phyloP scores from a whole-genome alignment of 176 grass and related monocot species.

The Raddia distichophylla region DNA sequence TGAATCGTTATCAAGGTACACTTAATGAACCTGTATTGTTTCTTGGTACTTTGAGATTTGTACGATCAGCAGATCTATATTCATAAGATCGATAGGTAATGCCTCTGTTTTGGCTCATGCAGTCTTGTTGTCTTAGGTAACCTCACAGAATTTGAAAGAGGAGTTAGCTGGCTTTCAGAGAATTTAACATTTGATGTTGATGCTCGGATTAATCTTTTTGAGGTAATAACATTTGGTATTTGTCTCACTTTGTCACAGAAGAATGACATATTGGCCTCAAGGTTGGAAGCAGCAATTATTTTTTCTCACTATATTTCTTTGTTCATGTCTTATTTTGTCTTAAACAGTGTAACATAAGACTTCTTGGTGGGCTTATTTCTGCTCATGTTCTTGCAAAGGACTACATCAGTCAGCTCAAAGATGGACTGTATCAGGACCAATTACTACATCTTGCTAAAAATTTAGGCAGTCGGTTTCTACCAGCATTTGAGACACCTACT shows the following conservation, averaged over 20 bases:
- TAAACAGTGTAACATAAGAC: conserved; percentile 93
- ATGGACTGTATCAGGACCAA: conserved; percentile 78
- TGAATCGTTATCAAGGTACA: conserved; percentile 96
- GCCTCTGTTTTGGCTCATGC: conserved; percentile 82
- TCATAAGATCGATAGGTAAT: conserved; percentile 65
- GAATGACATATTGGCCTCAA: conserved; percentile 10
- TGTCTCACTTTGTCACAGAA: conserved; percentile 8
- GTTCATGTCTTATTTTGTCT: conserved; percentile 33
- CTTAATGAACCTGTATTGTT: conserved; percentile 39
- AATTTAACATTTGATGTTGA: conserved; percentile 93
- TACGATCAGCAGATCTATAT: conserved; percentile 7
- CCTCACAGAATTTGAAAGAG: conserved; percentile 88
- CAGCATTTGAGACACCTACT: conserved; percentile 95
- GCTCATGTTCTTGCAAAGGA: conserved; percentile 95
- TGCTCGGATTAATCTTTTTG: conserved; percentile 91
- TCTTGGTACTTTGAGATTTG: conserved; percentile 18
- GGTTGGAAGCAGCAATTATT: conserved; percentile 30
- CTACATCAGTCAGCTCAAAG: conserved; percentile 57
- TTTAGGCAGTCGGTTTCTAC: conserved; percentile 79
- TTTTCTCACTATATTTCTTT: conserved; percentile 11
- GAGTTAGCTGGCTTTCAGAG: conserved; percentile 86
- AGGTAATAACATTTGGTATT: conserved; percentile 57
- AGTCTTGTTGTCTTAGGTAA: conserved; percentile 99
- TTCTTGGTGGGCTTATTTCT: conserved; percentile 98
- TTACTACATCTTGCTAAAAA: conserved; percentile 86